phyloP scores from a whole-genome alignment of 176 grass and related monocot genomes.

The Eremochloa ophiuroides region DNA sequence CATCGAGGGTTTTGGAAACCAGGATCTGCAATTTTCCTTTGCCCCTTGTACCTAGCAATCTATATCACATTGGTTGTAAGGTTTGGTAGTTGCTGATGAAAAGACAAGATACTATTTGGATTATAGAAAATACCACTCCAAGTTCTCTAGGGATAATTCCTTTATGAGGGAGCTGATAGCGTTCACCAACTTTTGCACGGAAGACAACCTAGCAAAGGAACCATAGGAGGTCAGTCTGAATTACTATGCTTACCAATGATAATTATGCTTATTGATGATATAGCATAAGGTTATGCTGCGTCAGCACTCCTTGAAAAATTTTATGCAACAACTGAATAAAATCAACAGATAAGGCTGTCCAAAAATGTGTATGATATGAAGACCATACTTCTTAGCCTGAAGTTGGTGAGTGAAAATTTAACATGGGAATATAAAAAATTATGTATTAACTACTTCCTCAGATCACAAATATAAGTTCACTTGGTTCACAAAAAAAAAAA shows the following conservation, averaged over 20 bases:
- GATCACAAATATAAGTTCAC: neutral
- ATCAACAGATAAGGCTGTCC: neutral
- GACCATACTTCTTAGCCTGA: neutral
- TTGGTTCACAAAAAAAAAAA: too few relatives aligned
- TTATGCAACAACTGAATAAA: conserved; percentile 18
- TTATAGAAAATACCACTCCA: conserved; percentile 73
- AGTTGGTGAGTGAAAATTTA: neutral
- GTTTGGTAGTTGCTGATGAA: conserved; percentile 11
- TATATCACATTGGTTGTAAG: conserved; percentile 35
- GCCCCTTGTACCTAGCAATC: conserved; percentile 89
- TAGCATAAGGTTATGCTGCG: neutral
- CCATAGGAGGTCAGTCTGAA: neutral
- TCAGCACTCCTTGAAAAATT: neutral
- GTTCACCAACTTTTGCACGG: conserved; percentile 82
- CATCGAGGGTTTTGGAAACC: conserved; percentile 67
- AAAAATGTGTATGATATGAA: conserved; percentile 1
- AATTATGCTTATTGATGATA: neutral
- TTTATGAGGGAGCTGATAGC: conserved; percentile 82
- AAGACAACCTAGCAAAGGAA: conserved; percentile 67
- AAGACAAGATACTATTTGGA: conserved; percentile 15
- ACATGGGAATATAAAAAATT: neutral
- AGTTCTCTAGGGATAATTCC: conserved; percentile 96
- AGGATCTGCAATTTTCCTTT: conserved; percentile 74
- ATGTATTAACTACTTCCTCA: neutral
- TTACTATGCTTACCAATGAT: neutral